Percentiles rank a stretch among this genome's conserved stretches.
These are phyloP conservation scores for Ceratocystis ficicola DNA, from an alignment of 2,329 filamentous ascomycete genomes.

Conservation along the genomic window DNA sequence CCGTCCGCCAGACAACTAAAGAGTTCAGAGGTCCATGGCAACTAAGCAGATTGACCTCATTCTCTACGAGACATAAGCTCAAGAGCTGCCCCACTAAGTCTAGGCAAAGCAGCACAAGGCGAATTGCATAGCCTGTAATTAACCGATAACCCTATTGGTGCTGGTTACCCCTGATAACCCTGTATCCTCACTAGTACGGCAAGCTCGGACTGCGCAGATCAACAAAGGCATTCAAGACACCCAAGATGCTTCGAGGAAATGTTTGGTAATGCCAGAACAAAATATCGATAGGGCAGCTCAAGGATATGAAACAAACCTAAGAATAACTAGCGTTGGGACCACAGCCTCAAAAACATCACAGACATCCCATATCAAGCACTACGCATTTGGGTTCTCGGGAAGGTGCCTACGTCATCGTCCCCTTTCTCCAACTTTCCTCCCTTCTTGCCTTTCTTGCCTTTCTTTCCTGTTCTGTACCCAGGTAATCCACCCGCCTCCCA, in stretches of 20 bases:
- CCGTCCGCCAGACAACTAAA: not conserved
- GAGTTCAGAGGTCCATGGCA: not conserved
- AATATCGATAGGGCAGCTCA: too few relatives aligned
- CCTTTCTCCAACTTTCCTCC: not conserved
- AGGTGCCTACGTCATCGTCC: slow-evolving; percentile 6
- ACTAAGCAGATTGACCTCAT: not conserved
- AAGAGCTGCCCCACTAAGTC: slow-evolving; percentile 12
- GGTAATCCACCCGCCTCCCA: not conserved
- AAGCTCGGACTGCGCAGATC: not conserved
- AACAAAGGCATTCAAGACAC: not conserved
- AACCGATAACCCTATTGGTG: not conserved
- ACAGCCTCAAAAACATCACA: not conserved
- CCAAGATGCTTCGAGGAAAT: not conserved
- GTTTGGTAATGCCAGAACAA: not conserved
- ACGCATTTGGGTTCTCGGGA: not conserved
- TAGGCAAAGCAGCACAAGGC: not conserved
- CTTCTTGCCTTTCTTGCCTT: not conserved
- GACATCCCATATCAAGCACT: not conserved
- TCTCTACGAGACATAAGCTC: not conserved
- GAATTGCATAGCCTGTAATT: not conserved
- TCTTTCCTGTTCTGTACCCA: not conserved
- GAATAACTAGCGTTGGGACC: too few relatives aligned
- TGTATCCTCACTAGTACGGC: not conserved
- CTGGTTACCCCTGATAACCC: not conserved
- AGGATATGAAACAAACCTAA: too few relatives aligned